These are phyloP conservation scores for Fusarium pseudoanthophilum DNA, from an alignment of 2,329 filamentous ascomycete genomes.

Conservation along the genomic window DNA sequence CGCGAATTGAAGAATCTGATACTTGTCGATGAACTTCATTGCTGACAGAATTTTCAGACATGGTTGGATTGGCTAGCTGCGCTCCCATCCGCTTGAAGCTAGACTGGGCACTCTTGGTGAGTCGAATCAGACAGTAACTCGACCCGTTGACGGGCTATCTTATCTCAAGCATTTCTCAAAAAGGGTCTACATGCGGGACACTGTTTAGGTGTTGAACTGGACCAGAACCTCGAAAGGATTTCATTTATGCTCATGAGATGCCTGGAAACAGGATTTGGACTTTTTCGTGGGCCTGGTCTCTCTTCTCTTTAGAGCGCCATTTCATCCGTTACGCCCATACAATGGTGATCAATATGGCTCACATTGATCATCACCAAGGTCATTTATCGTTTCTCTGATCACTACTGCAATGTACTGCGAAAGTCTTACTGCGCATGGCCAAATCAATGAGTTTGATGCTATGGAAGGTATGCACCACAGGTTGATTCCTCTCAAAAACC, in stretches of 20 bases:
- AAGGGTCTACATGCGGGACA: too few species aligned
- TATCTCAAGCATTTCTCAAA: too few species aligned
- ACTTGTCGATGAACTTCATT: too few species aligned
- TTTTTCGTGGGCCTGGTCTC: too few species aligned
- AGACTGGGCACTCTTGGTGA: accelerated
- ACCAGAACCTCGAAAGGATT: too few species aligned
- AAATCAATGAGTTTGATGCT: not conserved
- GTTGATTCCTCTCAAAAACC: accelerated
- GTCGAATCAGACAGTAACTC: not conserved
- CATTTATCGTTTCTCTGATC: accelerated
- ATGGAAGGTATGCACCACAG: not conserved
- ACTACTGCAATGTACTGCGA: not conserved
- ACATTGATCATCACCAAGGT: accelerated
- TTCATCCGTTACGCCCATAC: too few species aligned
- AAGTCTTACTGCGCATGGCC: not conserved
- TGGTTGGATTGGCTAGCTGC: accelerated
- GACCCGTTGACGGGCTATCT: accelerated
- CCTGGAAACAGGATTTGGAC: too few species aligned
- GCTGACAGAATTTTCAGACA: not conserved
- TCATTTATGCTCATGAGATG: too few species aligned
- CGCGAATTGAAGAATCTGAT: not conserved
- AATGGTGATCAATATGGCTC: accelerated
- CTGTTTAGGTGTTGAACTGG: too few species aligned
- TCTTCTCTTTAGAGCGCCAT: too few species aligned
- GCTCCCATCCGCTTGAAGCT: accelerated